phyloP scores from a whole-genome alignment of 495 filamentous ascomycete genomes.

The Endocarpon pusillum region DNA sequence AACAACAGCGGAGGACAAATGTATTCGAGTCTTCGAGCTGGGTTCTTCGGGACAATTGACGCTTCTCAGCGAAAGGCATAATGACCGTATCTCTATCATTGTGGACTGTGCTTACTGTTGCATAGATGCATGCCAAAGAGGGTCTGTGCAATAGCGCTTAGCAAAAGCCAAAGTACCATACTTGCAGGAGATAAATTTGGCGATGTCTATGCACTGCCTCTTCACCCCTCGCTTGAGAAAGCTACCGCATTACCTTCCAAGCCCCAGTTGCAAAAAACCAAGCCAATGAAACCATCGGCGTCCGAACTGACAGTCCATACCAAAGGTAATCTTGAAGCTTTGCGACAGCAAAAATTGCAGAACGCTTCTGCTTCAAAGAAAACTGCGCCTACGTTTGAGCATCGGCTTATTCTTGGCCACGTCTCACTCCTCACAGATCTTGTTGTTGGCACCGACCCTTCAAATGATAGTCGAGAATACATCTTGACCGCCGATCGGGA shows the following conservation, averaged over 20 bases:
- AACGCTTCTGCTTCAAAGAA: constrained; percentile 24
- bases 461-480: constrained; percentile 33
- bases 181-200: constrained; percentile 86
- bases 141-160: constrained; percentile 55
- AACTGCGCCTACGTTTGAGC: constrained; percentile 40
- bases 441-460: constrained; percentile 24
- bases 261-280: constrained; percentile 15
- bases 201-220: constrained; percentile 80
- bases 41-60: constrained; percentile 39
- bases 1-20: constrained; percentile 79
- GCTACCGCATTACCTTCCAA: constrained; percentile 8
- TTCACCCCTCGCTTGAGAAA: constrained; percentile 33
- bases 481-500: constrained; percentile 85
- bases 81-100: neutral
- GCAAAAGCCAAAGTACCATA: constrained; percentile 48
- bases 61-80: constrained; percentile 57
- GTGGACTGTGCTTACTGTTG: constrained; percentile 9
- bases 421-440: constrained; percentile 84
- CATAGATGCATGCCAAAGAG: constrained; percentile 75
- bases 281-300: constrained; percentile 34
- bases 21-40: constrained; percentile 62
- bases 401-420: constrained; percentile 69
- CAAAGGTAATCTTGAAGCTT: constrained; percentile 52
- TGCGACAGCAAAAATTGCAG: constrained; percentile 51
- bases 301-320: constrained; percentile 70